Evolutionary conservation across 352 stramenopile genomes (phyloP).

Genomic region (Phytophthora constricta): DNA sequence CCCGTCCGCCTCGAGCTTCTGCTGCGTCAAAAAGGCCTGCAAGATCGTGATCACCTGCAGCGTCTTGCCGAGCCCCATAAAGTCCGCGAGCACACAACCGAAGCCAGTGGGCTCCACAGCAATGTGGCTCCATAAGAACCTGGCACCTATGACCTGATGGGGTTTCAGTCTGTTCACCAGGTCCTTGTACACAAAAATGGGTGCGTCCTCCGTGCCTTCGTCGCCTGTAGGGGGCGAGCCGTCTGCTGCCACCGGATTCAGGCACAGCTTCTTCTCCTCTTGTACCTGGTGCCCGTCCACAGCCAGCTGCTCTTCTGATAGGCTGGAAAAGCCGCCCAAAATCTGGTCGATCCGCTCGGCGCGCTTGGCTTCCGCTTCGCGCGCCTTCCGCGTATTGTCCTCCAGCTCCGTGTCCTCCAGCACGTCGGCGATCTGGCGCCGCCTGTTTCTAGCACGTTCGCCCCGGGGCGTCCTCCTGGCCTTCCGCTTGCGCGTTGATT

Average conservation of each 20-base stretch:
- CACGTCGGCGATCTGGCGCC: conserved; percentile 69
- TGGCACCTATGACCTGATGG: conserved; percentile 78
- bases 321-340: conserved; percentile 38
- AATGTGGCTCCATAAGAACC: conserved; percentile 88
- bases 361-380: conserved; percentile 68
- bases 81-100: conserved; percentile 89
- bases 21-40: conserved; percentile 75
- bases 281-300: conserved; percentile 26
- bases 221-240: conserved; percentile 48
- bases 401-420: conserved; percentile 77
- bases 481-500: conserved; percentile 41
- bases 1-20: conserved; percentile 49
- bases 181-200: conserved; percentile 70
- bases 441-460: conserved; percentile 51
- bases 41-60: conserved; percentile 89
- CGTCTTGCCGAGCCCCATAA: conserved; percentile 92
- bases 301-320: conserved; percentile 46
- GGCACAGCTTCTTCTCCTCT: conserved; percentile 51
- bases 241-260: conserved; percentile 57
- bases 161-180: conserved; percentile 77
- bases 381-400: conserved; percentile 60
- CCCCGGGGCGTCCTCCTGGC: conserved; percentile 13
- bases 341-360: conserved; percentile 44
- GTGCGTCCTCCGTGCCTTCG: conserved; percentile 53
- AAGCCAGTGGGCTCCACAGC: conserved; percentile 76